Conservation (phyloP, 176 grass and related monocot species). For the Hsuehochloa calcarea region DNA sequence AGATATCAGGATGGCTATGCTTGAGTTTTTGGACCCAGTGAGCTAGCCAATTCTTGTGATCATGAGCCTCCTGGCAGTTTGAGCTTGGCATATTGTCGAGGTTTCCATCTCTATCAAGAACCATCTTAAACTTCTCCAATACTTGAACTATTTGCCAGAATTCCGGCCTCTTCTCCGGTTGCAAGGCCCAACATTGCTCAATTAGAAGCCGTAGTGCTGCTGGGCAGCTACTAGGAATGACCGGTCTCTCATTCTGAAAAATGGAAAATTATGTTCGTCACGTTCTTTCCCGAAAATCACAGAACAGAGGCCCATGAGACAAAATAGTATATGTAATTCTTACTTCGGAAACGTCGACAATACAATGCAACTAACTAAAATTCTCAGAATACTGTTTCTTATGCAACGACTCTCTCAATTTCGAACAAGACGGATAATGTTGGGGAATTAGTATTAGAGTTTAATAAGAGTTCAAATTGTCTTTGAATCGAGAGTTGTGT, state of each 20-base stretch:
- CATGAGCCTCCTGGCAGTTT: conserved; percentile 45
- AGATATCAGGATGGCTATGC: conserved; percentile 47
- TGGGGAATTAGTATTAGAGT: too few species aligned
- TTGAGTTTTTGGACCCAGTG: conserved; percentile 71
- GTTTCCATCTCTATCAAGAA: conserved; percentile 58
- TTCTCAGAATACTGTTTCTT: neutral
- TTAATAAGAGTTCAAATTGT: too few species aligned
- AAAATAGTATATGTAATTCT: neutral
- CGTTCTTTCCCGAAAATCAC: neutral
- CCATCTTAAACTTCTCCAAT: conserved; percentile 72
- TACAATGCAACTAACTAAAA: neutral
- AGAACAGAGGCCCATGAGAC: neutral
- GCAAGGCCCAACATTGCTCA: conserved; percentile 71
- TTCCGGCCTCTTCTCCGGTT: conserved; percentile 82
- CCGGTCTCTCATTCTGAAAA: conserved; percentile 85
- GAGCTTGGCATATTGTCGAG: conserved; percentile 58
- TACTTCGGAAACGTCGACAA: conserved; percentile 8
- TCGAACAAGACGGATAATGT: neutral
- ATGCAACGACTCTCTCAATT: neutral
- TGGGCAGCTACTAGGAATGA: conserved; percentile 64
- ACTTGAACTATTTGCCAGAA: conserved; percentile 83
- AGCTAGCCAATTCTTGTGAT: conserved; percentile 73
- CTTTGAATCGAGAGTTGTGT: too few species aligned
- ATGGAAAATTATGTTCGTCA: conserved; percentile 11
- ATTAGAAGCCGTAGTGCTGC: conserved; percentile 63